Evolutionary conservation across 2,329 filamentous ascomycete genomes (phyloP).

Genomic region (Dactylellina cionopaga): DNA sequence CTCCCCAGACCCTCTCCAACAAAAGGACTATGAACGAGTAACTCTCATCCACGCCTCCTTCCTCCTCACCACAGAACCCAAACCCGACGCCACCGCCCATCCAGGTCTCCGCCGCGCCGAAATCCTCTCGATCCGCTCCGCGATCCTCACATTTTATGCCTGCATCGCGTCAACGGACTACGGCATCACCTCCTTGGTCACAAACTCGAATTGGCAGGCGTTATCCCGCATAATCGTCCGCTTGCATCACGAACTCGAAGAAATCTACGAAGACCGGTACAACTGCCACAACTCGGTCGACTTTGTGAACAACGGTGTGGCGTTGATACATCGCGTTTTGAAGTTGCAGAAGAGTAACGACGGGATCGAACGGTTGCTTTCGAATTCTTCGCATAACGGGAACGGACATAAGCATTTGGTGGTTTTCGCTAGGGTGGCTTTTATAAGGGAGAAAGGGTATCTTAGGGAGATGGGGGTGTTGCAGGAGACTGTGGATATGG

Average conservation of each 20-base stretch:
- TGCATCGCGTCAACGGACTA: conserved; percentile 42
- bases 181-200: conserved; percentile 33
- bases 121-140: conserved; percentile 26
- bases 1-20: conserved; percentile 15
- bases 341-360: conserved; percentile 28
- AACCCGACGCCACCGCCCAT: background rate
- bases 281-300: conserved; percentile 5
- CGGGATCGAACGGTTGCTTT: conserved; percentile 25
- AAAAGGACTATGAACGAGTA: conserved; percentile 45
- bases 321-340: conserved; percentile 42
- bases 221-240: conserved; percentile 33
- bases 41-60: conserved; percentile 45
- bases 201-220: conserved; percentile 46
- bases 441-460: conserved; percentile 24
- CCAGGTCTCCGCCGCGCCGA: conserved; percentile 36
- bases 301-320: conserved; percentile 43
- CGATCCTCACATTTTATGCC: conserved; percentile 40
- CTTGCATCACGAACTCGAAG: conserved; percentile 33
- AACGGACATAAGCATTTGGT: conserved; percentile 47
- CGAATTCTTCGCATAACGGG: conserved; percentile 34
- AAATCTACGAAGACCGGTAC: conserved; percentile 38
- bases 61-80: conserved; percentile 44
- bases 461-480: conserved; percentile 16
- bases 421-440: conserved; percentile 41
- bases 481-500: conserved; percentile 38